Base-by-base conservation (phyloP, 2,329 filamentous ascomycete species). In the Ophiostoma montium region DNA sequence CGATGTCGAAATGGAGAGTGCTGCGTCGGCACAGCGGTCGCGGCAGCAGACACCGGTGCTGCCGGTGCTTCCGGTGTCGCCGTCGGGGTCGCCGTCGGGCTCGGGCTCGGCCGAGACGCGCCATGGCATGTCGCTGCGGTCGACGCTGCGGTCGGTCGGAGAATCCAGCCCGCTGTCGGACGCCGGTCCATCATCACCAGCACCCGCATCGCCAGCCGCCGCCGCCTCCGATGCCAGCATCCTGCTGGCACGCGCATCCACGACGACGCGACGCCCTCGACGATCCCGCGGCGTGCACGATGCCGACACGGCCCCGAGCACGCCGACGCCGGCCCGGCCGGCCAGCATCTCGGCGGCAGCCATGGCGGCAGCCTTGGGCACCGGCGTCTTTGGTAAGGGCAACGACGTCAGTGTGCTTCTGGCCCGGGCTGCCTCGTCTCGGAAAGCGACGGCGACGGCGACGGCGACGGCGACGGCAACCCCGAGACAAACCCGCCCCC, bases 181-280 rank as follows among this genome's bases (percentile, higher is more conserved):
- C 9, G 38, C 7, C 13, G 18, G 38, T n/a, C n/a, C n/a, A n/a
- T n/a, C n/a, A n/a, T n/a, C 41, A 16, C n/a, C 27, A 12, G 12
- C 27, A 19, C 23, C 23, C 13, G 27, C 13, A 15, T 27, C 41
- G 31, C n/a, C 18, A 3, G 18, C 11, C 23, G 30, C n/a, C n/a
- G n/a, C n/a, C n/a, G n/a, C 51, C 8, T 53, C n/a, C 5, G 61
- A 62, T 35, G 46, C 56, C 9, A 62, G 59, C 51, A 48, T 60
- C 16, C 32, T 55, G 11, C 55, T 61, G 5, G 59, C 60, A 12
- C 53, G 30, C 52, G 52, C 50, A 36, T 51, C 45, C 15, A 44
- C 33, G n/a, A 44, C 33, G n/a, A 36, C 41, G 5, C 41, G 46
- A 5, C 51, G 51, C 11, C 38, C 44, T 3, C 50, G 50, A 41